These are phyloP conservation scores for Leishmania tropica DNA, from an alignment of 208 protist species.

Conservation along the genomic window DNA sequence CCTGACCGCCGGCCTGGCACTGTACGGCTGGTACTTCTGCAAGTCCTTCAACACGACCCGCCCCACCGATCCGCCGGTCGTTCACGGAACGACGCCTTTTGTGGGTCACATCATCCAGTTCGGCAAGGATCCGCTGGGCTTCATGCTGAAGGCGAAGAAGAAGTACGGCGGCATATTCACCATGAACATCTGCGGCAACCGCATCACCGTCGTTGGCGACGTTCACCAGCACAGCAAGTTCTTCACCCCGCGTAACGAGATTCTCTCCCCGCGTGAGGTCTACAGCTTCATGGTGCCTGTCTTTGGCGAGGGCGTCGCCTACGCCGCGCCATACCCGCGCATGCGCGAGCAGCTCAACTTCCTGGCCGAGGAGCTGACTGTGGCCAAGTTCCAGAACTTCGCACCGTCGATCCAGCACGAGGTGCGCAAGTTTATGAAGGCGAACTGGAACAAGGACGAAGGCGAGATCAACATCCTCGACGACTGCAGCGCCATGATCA, in stretches of 20 bases:
- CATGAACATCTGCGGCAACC: constrained; percentile 84
- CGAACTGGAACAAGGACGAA: constrained; percentile 81
- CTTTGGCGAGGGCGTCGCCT: constrained; percentile 87
- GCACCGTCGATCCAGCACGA: constrained; percentile 87
- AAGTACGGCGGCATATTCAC: constrained; percentile 79
- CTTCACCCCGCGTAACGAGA: constrained; percentile 84
- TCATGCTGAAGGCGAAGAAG: constrained; percentile 62
- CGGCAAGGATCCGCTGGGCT: constrained; percentile 69
- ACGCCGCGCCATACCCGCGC: constrained; percentile 76
- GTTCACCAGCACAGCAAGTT: constrained; percentile 79
- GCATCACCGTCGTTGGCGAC: constrained; percentile 80
- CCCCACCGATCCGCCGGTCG: constrained; percentile 74
- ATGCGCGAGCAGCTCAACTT: constrained; percentile 92
- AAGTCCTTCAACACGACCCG: constrained; percentile 82
- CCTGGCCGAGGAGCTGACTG: constrained; percentile 81
- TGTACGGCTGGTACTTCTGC: constrained; percentile 83
- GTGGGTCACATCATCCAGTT: constrained; percentile 79
- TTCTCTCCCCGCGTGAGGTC: constrained; percentile 83
- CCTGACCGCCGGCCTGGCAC: constrained; percentile 41
- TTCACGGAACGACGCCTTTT: constrained; percentile 60
- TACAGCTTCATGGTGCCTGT: constrained; percentile 89
- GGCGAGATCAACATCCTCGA: constrained; percentile 85
- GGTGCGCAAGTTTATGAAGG: constrained; percentile 77
- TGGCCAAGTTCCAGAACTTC: constrained; percentile 89
- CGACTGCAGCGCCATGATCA: constrained; percentile 92